Evolutionary conservation across 345 rosid genomes (phyloP), one percentile per base, ranked within the genome.

Genomic region (Eutrema heterophyllum): DNA sequence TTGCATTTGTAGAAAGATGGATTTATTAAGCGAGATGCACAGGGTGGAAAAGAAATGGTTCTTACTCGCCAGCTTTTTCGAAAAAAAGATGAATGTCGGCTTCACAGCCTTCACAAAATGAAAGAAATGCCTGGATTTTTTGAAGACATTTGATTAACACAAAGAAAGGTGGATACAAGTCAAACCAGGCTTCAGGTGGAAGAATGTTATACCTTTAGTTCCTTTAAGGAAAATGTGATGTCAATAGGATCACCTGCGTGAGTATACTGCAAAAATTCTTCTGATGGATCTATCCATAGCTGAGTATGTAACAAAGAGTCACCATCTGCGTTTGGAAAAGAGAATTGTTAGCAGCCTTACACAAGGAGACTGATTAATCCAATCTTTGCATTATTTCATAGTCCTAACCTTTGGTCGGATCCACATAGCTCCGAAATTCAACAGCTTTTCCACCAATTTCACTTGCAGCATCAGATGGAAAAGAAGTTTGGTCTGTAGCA

Each of bases 1-100:
- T 57, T 60, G 49, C 39, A 59, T 55, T 61, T n/a, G 30, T 29
- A 27, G 3, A 30, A 77, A 77, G 14, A 49, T 53, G 53, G 14
- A 13, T 44, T 5, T 59, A 35, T 6, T 27, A 58, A 59, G 43
- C 3, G 14, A 24, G 7, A 41, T 29, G 18, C 38, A 44, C 29
- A 13, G 1, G 50, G 51, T 58, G 35, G 2, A 41, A 72, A 67
- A 52, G 64, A 46, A 68, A 59, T 70, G 62, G 56, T 70, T 82
- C 98, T 86, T 95, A 90, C 98, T 92, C 92, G 81, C 98, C 97
- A 68, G 91, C 84, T 78, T 95, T 92, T 80, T 92, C 93, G 69
- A 90, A 85, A 70, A 83, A 88, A 39, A 90, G 73, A 71, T 89
- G 92, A 70, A 92, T 88, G 78, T 92, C 98, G 4, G 85, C 87